phyloP scores from a whole-genome alignment of 768 basidiomycete genomes.

The Coprinopsis cinerea region DNA sequence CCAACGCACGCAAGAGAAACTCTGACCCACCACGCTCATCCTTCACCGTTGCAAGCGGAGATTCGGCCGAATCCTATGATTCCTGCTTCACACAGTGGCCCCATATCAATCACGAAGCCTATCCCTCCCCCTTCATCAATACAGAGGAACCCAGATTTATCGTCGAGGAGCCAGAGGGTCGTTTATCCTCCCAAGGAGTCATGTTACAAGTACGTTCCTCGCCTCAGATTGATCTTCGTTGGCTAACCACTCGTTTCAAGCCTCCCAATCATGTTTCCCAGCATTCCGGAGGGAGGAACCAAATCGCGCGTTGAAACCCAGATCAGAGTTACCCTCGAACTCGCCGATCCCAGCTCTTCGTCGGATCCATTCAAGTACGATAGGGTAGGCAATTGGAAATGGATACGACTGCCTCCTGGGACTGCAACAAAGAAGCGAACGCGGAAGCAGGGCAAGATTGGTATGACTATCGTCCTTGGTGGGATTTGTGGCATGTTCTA shows the following conservation, averaged over 20 bases:
- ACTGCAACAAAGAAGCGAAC: slow-evolving; percentile 82
- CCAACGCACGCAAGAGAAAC: slow-evolving; percentile 21
- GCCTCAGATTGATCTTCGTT: slow-evolving; percentile 6
- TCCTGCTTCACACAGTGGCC: slow-evolving; percentile 29
- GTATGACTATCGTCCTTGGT: slow-evolving; percentile 30
- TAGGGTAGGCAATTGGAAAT: slow-evolving; percentile 86
- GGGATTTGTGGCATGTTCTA: neutral
- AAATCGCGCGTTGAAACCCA: slow-evolving; percentile 96
- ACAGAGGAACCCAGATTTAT: slow-evolving; percentile 49
- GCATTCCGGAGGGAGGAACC: slow-evolving; percentile 74
- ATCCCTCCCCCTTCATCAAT: slow-evolving; percentile 62
- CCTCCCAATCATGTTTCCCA: slow-evolving; percentile 77
- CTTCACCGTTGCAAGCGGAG: slow-evolving; percentile 20
- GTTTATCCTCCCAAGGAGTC: slow-evolving; percentile 68
- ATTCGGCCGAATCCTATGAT: slow-evolving; percentile 26
- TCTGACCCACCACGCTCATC: slow-evolving; percentile 17
- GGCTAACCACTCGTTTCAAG: slow-evolving; percentile 30
- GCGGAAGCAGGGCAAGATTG: slow-evolving; percentile 79
- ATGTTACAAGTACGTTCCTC: slow-evolving; percentile 60
- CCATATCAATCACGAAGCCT: slow-evolving; percentile 50
- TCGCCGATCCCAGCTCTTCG: slow-evolving; percentile 62
- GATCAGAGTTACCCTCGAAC: slow-evolving; percentile 77
- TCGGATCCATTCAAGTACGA: slow-evolving; percentile 63
- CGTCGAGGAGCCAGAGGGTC: slow-evolving; percentile 49
- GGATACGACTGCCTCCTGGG: slow-evolving; percentile 74